Evolutionary conservation across 2,329 filamentous ascomycete genomes (phyloP), one percentile per base, ranked within the genome.

Genomic region (Exophiala calicioides): DNA sequence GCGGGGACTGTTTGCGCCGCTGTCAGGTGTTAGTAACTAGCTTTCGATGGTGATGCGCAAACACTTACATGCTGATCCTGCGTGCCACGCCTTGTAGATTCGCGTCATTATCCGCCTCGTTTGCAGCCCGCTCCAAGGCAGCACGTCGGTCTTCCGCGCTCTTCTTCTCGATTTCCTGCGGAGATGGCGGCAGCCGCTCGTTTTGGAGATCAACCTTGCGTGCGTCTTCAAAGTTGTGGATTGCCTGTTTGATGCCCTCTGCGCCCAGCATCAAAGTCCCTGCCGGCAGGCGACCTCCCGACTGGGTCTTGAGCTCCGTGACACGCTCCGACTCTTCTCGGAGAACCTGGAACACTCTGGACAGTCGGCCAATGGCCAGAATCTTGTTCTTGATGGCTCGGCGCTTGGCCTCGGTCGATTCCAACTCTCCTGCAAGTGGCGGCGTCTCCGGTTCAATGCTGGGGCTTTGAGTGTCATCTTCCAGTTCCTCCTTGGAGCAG

Each of bases 351-450:
- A 98, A 98, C 52, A 98, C 93, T 61, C 93, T 88, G 27, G 93
- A 97, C 56, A 98, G 78, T 59, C 93, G 88, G 21, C 93, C 93
- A 63, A 98, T 98, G 51, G 93, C 93, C 60, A 98, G 75, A 64
- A 98, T 97, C 78, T 98, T 98, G 83, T 98, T 98, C 79, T 97
- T 97, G 80, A 98, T 95, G 3, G 90, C 90, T 34, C 90, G 85
- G 63, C 93, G 82, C 79, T 96, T 97, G 76, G 86, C 91, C 66
- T 98, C 93, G 60, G 85, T 88, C 41, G 86, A 90, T 39, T 95
- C 90, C 9, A 86, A 84, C 61, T 97, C 91, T 71, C 21, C 75
- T 4, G 39, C 70, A 34, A 84, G 68, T 1, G 90, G 82, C 26
- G 91, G 89, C 8, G 91, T 95, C 7, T 79, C 69, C 1, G 88